These are phyloP conservation scores for Penicillium sp. DNA, from an alignment of 2,329 filamentous ascomycete genomes.

Conservation along the genomic window DNA sequence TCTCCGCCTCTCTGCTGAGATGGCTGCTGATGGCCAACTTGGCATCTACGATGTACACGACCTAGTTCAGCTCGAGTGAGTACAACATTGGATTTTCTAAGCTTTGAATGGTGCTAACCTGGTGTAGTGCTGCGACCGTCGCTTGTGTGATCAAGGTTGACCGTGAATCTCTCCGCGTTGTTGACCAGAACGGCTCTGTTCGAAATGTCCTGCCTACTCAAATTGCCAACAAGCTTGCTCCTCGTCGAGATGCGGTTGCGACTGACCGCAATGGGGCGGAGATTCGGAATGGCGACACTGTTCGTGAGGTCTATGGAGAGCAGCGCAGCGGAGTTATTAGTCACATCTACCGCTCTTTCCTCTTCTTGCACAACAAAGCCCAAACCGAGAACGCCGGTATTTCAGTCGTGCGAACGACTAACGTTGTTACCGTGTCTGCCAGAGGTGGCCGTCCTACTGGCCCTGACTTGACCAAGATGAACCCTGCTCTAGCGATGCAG, in stretches of 20 bases:
- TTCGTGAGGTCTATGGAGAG: slow-evolving; percentile 87
- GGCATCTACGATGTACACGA: slow-evolving; percentile 92
- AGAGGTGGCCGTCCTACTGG: slow-evolving; percentile 80
- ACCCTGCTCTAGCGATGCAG: slow-evolving; percentile 79
- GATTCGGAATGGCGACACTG: slow-evolving; percentile 86
- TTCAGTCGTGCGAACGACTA: slow-evolving; percentile 82
- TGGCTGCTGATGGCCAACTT: slow-evolving; percentile 77
- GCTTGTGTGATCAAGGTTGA: slow-evolving; percentile 95
- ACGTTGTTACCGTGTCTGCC: slow-evolving; percentile 87
- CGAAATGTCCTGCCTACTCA: slow-evolving; percentile 86
- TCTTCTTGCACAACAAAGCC: slow-evolving; percentile 84
- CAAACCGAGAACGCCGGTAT: slow-evolving; percentile 85
- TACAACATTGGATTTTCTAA: slow-evolving; percentile 11
- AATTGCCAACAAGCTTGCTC: slow-evolving; percentile 84
- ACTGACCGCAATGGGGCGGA: slow-evolving; percentile 93
- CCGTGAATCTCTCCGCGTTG: slow-evolving; percentile 81
- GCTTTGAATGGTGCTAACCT: slow-evolving; percentile 29
- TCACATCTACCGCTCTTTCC: slow-evolving; percentile 89
- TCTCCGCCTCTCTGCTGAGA: slow-evolving; percentile 87
- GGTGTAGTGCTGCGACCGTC: slow-evolving; percentile 72
- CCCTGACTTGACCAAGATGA: slow-evolving; percentile 86
- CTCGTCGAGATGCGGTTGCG: slow-evolving; percentile 80
- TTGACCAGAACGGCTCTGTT: slow-evolving; percentile 86
- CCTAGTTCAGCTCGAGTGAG: slow-evolving; percentile 84
- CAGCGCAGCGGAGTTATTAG: slow-evolving; percentile 84